Evolutionary conservation across 2,329 filamentous ascomycete species (phyloP).

Genomic region (Lomentospora prolificans): DNA sequence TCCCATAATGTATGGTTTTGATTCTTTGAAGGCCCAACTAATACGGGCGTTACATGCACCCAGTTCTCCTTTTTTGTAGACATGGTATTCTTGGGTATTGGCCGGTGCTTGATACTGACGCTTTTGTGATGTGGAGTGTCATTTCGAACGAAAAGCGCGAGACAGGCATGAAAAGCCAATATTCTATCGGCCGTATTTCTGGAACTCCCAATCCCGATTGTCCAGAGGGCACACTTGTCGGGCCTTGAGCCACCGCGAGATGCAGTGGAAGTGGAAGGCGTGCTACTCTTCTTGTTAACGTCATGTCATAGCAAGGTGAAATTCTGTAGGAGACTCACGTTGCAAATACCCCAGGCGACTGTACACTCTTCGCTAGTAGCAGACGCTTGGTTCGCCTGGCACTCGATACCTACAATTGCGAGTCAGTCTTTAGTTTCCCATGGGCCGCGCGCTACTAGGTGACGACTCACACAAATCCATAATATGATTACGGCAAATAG

Average conservation of each 20-base stretch:
- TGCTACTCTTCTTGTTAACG: conserved; percentile 47
- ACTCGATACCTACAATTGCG: conserved; percentile 69
- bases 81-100: too few species aligned
- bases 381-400: conserved; percentile 95
- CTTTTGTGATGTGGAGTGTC: too few species aligned
- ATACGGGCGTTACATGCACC: too few species aligned
- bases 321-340: conserved; percentile 51
- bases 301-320: neutral
- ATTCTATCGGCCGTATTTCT: conserved; percentile 75
- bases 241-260: conserved; percentile 98
- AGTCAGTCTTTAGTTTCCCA: neutral
- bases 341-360: conserved; percentile 98
- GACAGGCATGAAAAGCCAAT: neutral
- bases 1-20: too few species aligned
- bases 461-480: conserved; percentile 82
- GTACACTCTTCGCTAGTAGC: conserved; percentile 97
- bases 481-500: conserved; percentile 98
- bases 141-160: too few species aligned
- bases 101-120: too few species aligned
- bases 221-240: conserved; percentile 95
- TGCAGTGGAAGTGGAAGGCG: conserved; percentile 99
- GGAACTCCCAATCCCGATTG: conserved; percentile 99
- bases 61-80: too few species aligned
- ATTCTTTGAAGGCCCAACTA: too few species aligned
- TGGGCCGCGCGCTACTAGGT: neutral